A percentile compares a stretch with the other conserved stretches of the same genome.
Conservation (phyloP, 352 stramenopile species). For the Phytophthora capsici region DNA sequence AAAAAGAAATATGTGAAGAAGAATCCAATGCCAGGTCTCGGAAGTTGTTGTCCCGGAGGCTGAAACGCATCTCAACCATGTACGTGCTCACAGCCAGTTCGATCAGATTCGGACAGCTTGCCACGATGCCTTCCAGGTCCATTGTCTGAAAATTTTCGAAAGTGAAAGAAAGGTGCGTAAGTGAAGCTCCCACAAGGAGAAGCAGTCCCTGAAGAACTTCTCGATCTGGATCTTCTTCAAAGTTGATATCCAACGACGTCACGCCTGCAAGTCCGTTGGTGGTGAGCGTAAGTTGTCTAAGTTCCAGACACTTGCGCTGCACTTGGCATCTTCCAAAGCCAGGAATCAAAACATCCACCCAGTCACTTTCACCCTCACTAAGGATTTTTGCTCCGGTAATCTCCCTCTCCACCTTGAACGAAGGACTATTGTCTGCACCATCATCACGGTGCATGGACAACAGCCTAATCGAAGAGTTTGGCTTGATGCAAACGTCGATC, state of each 20-base stretch:
- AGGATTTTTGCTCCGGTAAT: slow-evolving; percentile 19
- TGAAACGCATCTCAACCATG: slow-evolving; percentile 28
- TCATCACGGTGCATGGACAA: slow-evolving; percentile 18
- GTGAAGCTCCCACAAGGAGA: slow-evolving; percentile 26
- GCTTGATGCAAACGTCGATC: slow-evolving; percentile 22
- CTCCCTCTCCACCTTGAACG: slow-evolving; percentile 23
- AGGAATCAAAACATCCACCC: slow-evolving; percentile 22
- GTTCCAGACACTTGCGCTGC: slow-evolving; percentile 5
- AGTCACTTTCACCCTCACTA: neutral
- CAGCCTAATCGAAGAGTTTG: slow-evolving; percentile 3
- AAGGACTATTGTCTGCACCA: neutral
- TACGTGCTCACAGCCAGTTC: slow-evolving; percentile 30
- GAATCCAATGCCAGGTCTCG: slow-evolving; percentile 22
- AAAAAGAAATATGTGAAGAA: slow-evolving; percentile 1
- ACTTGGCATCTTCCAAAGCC: slow-evolving; percentile 32
- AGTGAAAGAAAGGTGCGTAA: slow-evolving; percentile 26
- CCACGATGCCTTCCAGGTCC: slow-evolving; percentile 29
- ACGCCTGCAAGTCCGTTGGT: slow-evolving; percentile 27
- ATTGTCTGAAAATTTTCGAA: slow-evolving; percentile 24
- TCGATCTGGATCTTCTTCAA: slow-evolving; percentile 27
- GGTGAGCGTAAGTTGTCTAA: slow-evolving; percentile 15
- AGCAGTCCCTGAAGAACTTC: slow-evolving; percentile 25
- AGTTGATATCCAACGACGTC: slow-evolving; percentile 28
- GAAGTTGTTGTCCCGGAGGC: slow-evolving; percentile 24
- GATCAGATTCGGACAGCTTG: slow-evolving; percentile 27